phyloP scores from a whole-genome alignment of 2,329 filamentous ascomycete genomes.

The Lasiodiplodia gonubiensis region DNA sequence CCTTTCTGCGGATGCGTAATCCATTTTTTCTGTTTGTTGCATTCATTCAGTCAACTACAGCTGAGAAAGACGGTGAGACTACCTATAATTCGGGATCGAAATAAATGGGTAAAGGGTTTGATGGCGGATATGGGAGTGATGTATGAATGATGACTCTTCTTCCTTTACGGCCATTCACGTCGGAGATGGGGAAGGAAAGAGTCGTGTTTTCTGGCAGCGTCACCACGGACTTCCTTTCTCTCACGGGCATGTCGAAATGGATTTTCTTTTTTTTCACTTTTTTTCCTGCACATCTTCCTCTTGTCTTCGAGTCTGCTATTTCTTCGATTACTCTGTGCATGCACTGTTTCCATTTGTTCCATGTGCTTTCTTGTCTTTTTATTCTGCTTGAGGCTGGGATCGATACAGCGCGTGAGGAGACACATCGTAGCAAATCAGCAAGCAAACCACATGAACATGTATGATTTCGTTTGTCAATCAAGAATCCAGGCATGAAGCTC shows the following conservation, averaged over 20 bases:
- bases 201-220: background rate
- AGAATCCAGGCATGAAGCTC: background rate
- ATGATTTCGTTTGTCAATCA: constrained; percentile 9
- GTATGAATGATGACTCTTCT: constrained; percentile 2
- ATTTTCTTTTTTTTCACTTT: background rate
- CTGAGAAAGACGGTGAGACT: background rate
- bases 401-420: background rate
- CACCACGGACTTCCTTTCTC: background rate
- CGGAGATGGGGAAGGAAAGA: background rate
- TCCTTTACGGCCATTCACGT: background rate
- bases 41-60: background rate
- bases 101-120: background rate
- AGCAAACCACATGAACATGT: background rate
- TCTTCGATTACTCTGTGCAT: background rate
- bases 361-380: background rate
- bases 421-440: background rate
- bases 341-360: background rate
- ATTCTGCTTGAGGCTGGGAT: background rate
- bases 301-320: background rate
- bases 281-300: background rate
- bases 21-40: background rate
- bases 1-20: background rate
- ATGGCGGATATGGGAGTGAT: background rate
- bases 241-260: background rate
- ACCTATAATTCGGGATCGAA: background rate